Evolutionary conservation across 495 filamentous ascomycete genomes (phyloP).

Genomic region (Neurospora sp.): DNA sequence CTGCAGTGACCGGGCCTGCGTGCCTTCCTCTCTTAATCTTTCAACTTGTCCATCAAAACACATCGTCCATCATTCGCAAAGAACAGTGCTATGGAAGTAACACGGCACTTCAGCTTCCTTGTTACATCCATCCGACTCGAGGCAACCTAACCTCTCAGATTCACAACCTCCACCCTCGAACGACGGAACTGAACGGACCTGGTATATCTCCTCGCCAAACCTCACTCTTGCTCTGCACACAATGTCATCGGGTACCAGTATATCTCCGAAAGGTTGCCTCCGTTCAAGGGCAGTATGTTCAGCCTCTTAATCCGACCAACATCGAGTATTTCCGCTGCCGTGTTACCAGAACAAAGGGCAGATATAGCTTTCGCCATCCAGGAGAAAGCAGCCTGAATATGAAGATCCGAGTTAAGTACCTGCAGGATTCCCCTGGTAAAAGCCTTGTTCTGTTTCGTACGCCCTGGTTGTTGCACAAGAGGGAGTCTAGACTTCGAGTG

Average conservation of each 20-base stretch:
- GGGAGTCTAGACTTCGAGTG: not conserved
- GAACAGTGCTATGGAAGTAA: not conserved
- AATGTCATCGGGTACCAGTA: not conserved
- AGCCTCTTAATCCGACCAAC: not conserved
- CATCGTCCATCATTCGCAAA: not conserved
- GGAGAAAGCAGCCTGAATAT: not conserved
- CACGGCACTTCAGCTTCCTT: not conserved
- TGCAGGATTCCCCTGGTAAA: not conserved
- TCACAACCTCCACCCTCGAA: not conserved
- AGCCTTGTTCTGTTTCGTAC: not conserved
- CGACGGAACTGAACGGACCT: not conserved
- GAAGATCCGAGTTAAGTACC: not conserved
- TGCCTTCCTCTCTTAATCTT: not conserved
- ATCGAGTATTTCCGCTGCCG: not conserved
- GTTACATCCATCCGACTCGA: not conserved
- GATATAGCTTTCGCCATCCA: too few relatives aligned
- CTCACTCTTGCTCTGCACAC: not conserved
- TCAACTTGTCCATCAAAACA: not conserved
- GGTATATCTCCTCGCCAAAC: not conserved
- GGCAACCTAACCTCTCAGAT: not conserved
- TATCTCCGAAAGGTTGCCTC: not conserved
- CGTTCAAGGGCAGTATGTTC: not conserved
- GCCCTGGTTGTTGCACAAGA: not conserved
- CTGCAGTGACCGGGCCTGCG: too few relatives aligned
- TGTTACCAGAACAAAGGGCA: not conserved